Conservation (phyloP, 768 basidiomycete species). For the Mrakia blollopis region DNA sequence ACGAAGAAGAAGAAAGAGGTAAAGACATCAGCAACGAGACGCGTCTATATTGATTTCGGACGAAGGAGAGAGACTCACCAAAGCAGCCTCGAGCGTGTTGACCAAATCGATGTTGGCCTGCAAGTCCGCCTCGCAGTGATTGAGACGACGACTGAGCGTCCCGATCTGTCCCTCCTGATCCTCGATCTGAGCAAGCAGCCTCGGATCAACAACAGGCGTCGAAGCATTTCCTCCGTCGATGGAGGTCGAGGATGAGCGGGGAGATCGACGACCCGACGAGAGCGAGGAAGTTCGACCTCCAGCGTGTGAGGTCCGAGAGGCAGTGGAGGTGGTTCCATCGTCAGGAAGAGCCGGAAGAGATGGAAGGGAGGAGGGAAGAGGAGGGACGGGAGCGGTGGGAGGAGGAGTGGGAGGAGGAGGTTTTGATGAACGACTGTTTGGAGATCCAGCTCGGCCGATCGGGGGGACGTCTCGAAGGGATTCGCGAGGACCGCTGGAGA, state of each 20-base stretch:
- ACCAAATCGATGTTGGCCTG: constrained; percentile 81
- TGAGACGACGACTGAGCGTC: constrained; percentile 85
- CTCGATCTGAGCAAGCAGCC: constrained; percentile 61
- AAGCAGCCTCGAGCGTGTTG: constrained; percentile 26
- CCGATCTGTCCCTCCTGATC: constrained; percentile 90
- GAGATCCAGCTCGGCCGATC: constrained; percentile 7
- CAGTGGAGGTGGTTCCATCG: neutral
- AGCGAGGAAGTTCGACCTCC: neutral
- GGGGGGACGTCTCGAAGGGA: constrained; percentile 1
- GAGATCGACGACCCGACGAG: constrained; percentile 20
- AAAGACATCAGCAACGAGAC: neutral
- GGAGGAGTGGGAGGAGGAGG: constrained; percentile 26
- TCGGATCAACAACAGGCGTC: constrained; percentile 1
- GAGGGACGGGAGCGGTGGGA: constrained; percentile 25
- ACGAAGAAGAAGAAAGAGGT: neutral
- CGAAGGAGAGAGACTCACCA: neutral
- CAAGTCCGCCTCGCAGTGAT: constrained; percentile 86
- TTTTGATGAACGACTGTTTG: neutral
- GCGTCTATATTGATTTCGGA: neutral
- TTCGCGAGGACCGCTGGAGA: neutral
- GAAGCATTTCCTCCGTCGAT: constrained; percentile 16
- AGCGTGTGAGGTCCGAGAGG: constrained; percentile 5
- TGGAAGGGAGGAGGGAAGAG: constrained; percentile 12
- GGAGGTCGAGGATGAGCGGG: constrained; percentile 7
- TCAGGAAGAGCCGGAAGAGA: neutral